phyloP scores from a whole-genome alignment of 768 basidiomycete genomes.

The Lentinula detonsa region DNA sequence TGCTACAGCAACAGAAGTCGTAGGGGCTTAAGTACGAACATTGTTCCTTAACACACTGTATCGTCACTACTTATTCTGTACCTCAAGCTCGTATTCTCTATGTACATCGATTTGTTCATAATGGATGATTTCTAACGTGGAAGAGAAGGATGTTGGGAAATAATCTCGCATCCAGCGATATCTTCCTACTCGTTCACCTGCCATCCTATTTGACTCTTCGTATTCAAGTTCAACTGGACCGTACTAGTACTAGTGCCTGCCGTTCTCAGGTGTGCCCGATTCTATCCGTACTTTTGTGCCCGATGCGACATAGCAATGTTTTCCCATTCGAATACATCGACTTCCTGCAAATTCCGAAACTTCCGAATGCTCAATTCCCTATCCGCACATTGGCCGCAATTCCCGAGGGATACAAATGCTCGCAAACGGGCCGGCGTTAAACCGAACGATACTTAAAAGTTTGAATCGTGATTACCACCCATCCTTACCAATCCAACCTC shows the following conservation, averaged over 20 bases:
- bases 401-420: neutral
- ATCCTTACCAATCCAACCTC: neutral
- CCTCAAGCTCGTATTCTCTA: neutral
- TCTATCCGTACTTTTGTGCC: too few relatives aligned
- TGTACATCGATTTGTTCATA: too few relatives aligned
- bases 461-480: neutral
- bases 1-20: neutral
- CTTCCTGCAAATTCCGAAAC: neutral
- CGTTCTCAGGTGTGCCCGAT: too few relatives aligned
- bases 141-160: too few relatives aligned
- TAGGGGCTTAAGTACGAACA: slow-evolving; percentile 4
- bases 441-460: neutral
- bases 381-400: neutral
- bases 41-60: neutral
- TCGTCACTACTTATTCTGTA: neutral
- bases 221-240: too few relatives aligned
- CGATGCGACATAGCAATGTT: too few relatives aligned
- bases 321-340: too few relatives aligned
- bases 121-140: too few relatives aligned
- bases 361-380: neutral
- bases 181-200: too few relatives aligned
- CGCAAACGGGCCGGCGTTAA: neutral
- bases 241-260: too few relatives aligned
- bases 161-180: too few relatives aligned
- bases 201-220: too few relatives aligned